Percentiles rank a stretch among this genome's conserved stretches.
Evolutionary conservation across 106 monocot genomes (phyloP).

Genomic region (Agapanthus africanus): DNA sequence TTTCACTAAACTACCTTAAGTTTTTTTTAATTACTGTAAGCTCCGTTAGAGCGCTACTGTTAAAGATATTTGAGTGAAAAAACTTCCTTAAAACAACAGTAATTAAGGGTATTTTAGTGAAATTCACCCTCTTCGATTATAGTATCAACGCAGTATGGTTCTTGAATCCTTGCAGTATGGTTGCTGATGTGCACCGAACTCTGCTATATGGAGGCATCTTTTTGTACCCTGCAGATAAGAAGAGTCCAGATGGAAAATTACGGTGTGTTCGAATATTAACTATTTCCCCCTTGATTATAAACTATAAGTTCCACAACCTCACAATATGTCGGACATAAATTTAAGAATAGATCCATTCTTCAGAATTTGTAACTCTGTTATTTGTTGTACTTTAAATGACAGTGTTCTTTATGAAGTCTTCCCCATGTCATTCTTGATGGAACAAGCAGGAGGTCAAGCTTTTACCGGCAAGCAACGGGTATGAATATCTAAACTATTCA

Average conservation of each 20-base stretch:
- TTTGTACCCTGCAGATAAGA: slow-evolving; percentile 95
- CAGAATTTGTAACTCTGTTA: background rate
- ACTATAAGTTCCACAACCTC: background rate
- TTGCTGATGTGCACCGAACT: slow-evolving; percentile 95
- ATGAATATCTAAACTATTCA: no score
- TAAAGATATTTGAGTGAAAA: no score
- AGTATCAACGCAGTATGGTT: no score
- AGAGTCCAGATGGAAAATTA: slow-evolving; percentile 90
- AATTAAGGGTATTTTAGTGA: no score
- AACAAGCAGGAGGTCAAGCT: slow-evolving; percentile 97
- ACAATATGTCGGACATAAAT: background rate
- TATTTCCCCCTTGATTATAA: background rate
- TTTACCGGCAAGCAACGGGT: slow-evolving; percentile 92
- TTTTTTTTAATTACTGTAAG: no score
- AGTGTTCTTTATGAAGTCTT: slow-evolving; percentile 99
- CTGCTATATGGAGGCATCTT: slow-evolving; percentile 98
- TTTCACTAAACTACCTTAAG: no score
- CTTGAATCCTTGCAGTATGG: slow-evolving; percentile 58
- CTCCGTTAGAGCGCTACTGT: no score
- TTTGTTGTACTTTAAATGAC: slow-evolving; percentile 12
- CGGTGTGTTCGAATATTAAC: slow-evolving; percentile 55
- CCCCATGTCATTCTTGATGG: slow-evolving; percentile 97
- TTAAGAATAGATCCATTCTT: no score
- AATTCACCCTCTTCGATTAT: no score
- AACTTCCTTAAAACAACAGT: no score